Conservation (phyloP, 202 grass and related monocot genomes). For the Schoenoplectus tabernaemontani region DNA sequence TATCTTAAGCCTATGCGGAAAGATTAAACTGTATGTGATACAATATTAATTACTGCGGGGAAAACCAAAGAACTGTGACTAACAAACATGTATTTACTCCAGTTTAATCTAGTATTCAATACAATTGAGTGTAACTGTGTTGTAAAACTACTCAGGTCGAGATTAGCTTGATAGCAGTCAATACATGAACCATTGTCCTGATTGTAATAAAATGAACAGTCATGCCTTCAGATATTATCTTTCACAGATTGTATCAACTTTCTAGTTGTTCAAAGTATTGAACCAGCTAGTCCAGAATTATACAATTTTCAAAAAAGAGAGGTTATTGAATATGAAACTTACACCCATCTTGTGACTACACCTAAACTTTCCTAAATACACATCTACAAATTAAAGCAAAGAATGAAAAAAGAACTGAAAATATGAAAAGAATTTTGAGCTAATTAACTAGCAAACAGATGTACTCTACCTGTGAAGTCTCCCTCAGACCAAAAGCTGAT, state of each 20-base stretch:
- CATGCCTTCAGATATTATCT: background rate
- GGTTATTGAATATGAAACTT: background rate
- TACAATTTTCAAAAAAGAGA: background rate
- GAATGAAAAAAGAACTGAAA: slow-evolving; percentile 22
- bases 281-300: background rate
- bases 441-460: background rate
- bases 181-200: background rate
- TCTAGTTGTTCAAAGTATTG: background rate
- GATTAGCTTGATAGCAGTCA: background rate
- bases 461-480: background rate
- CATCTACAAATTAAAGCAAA: slow-evolving; percentile 19
- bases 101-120: background rate
- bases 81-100: background rate
- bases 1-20: too few species aligned
- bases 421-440: slow-evolving; percentile 15
- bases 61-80: background rate
- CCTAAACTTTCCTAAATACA: background rate
- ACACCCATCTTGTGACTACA: background rate
- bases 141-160: too few species aligned
- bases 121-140: too few species aligned
- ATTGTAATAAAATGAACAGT: background rate
- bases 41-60: too few species aligned
- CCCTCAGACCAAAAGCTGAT: background rate
- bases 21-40: too few species aligned
- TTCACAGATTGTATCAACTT: background rate